phyloP scores from a whole-genome alignment of 768 basidiomycete genomes.

The Lactarius akahatsu region DNA sequence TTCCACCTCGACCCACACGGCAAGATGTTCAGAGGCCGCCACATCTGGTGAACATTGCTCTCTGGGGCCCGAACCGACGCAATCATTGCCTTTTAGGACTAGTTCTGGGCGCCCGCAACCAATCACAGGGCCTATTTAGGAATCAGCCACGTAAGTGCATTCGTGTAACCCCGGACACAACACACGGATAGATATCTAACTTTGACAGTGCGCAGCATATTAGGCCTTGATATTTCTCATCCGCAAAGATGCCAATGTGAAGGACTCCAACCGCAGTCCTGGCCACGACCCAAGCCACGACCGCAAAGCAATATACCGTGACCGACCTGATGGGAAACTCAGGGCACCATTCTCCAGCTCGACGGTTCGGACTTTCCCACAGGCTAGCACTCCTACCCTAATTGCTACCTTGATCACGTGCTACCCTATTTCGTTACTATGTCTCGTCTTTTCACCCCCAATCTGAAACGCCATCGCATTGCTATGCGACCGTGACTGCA shows the following conservation, averaged over 20 bases:
- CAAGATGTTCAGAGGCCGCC: neutral
- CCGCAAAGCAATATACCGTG: neutral
- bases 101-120: neutral
- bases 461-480: constrained; percentile 20
- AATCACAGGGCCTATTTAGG: constrained; percentile 5
- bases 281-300: neutral
- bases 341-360: neutral
- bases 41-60: constrained; percentile 1
- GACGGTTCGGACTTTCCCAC: neutral
- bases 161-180: neutral
- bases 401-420: constrained; percentile 13
- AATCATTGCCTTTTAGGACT: neutral
- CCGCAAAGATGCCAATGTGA: neutral
- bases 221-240: neutral
- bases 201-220: neutral
- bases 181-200: neutral
- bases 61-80: constrained; percentile 10
- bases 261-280: neutral
- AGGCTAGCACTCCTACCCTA: neutral
- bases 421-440: neutral
- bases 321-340: constrained; percentile 4
- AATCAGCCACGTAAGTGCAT: constrained; percentile 10
- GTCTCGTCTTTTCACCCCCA: constrained; percentile 4
- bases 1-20: constrained; percentile 4
- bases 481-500: constrained; percentile 21